A percentile compares a stretch with the other conserved stretches of the same genome.
phyloP scores from a whole-genome alignment of 345 rosid species.

The Noccaea bulbosa region DNA sequence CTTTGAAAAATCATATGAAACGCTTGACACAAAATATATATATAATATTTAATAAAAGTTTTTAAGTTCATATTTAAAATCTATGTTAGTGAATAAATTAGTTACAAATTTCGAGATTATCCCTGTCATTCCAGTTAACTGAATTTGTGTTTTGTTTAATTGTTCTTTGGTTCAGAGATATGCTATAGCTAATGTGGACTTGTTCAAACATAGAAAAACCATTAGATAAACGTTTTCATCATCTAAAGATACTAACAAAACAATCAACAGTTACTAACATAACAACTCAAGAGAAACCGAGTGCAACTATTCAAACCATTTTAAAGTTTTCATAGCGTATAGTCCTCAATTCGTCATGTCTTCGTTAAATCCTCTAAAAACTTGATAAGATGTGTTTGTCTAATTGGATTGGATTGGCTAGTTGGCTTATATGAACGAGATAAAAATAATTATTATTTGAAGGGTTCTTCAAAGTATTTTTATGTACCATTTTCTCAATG shows the following conservation, averaged over 20 bases:
- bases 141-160: neutral
- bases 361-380: neutral
- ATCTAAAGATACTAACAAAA: neutral
- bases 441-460: neutral
- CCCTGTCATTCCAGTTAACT: neutral
- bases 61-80: neutral
- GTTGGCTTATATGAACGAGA: neutral
- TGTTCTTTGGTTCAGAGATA: neutral
- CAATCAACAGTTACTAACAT: neutral
- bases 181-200: neutral
- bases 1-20: neutral
- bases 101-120: neutral
- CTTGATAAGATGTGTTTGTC: neutral
- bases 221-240: neutral
- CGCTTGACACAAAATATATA: neutral
- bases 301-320: neutral
- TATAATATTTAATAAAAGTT: neutral
- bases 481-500: neutral
- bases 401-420: neutral
- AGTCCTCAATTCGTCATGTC: neutral
- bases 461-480: neutral
- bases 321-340: neutral
- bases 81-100: neutral
- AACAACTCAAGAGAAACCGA: neutral
- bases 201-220: neutral